A percentile compares a stretch with the other conserved stretches of the same genome.
Conservation (phyloP, 2,329 filamentous ascomycete species). For the Aspergillus proliferans region DNA sequence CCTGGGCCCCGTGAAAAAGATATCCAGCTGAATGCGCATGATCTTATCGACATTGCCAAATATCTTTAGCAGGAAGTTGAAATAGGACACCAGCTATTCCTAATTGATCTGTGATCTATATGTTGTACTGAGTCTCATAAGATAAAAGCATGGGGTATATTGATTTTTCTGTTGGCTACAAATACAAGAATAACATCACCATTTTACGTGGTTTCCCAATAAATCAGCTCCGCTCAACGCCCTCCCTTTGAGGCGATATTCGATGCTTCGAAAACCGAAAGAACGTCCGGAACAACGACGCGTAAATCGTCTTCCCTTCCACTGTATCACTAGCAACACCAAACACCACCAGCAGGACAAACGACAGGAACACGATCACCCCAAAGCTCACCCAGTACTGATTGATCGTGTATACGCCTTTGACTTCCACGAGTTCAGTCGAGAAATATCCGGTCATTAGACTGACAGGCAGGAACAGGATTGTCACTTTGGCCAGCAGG, state of each 20-base stretch:
- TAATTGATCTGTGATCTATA: no score
- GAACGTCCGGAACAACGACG: constrained; percentile 34
- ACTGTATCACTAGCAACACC: constrained; percentile 53
- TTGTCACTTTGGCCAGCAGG: constrained; percentile 66
- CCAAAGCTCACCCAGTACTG: constrained; percentile 66
- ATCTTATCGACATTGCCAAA: no score
- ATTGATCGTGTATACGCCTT: constrained; percentile 51
- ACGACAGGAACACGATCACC: constrained; percentile 55
- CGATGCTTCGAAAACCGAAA: constrained; percentile 26
- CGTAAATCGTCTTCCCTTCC: constrained; percentile 49
- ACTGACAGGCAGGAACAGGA: constrained; percentile 68
- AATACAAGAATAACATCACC: not conserved
- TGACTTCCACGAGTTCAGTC: constrained; percentile 55
- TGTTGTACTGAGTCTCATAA: no score
- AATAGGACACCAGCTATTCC: no score
- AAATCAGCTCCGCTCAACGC: not conserved
- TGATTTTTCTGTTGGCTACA: no score
- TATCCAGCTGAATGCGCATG: no score
- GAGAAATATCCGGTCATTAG: constrained; percentile 72
- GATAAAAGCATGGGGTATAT: no score
- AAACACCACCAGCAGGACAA: constrained; percentile 53
- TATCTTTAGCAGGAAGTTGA: no score
- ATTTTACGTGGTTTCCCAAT: not conserved
- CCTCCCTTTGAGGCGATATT: constrained; percentile 12
- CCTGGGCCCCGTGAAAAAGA: no score